A percentile compares a stretch with the other conserved stretches of the same genome.
These are phyloP conservation scores for Leucosporidium creatinivorum DNA, from an alignment of 768 basidiomycete genomes.

Conservation along the genomic window DNA sequence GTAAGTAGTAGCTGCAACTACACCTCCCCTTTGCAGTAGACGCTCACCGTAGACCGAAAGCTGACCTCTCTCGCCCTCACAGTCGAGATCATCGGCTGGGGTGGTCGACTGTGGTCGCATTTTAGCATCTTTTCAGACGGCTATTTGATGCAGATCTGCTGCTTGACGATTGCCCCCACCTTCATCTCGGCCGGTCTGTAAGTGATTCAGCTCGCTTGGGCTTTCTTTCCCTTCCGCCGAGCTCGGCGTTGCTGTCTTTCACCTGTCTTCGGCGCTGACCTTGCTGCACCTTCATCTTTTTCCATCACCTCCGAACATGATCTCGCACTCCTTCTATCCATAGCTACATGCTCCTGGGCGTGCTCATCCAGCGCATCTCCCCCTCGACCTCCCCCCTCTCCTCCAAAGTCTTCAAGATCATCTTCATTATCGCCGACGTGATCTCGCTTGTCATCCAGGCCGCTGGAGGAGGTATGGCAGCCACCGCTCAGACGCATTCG, in stretches of 20 bases:
- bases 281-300: no score
- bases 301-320: no score
- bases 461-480: slow-evolving; percentile 20
- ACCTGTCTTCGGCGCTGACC: not conserved
- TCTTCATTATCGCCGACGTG: slow-evolving; percentile 24
- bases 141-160: slow-evolving; percentile 15
- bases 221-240: not conserved
- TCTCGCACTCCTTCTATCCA: no score
- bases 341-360: slow-evolving; percentile 12
- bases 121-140: not conserved
- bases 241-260: not conserved
- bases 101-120: slow-evolving; percentile 3
- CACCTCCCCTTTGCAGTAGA: no score
- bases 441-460: slow-evolving; percentile 23
- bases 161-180: slow-evolving; percentile 23
- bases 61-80: not conserved
- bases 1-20: no score
- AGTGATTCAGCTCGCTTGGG: not conserved
- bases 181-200: slow-evolving; percentile 25
- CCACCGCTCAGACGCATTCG: not conserved
- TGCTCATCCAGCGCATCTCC: slow-evolving; percentile 13
- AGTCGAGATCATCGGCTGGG: slow-evolving; percentile 6
- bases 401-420: slow-evolving; percentile 19
- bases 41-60: no score
- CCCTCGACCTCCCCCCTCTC: slow-evolving; percentile 6